Percentiles rank a stretch among this genome's conserved stretches.
Evolutionary conservation across 116 monocot genomes (phyloP).

Genomic region (Posidonia oceanica): DNA sequence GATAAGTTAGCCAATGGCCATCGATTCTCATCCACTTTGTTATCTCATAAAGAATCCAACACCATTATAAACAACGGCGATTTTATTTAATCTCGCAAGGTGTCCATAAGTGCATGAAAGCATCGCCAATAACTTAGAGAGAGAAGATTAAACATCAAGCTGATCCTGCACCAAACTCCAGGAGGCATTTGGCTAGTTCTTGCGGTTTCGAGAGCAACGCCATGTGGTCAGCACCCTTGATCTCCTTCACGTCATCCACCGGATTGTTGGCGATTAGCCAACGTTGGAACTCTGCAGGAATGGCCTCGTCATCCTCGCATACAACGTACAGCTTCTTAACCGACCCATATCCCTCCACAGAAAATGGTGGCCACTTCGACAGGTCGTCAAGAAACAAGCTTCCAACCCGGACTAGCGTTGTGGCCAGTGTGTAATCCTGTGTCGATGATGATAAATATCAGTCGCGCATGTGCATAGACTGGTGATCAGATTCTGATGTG

Average conservation of each 20-base stretch:
- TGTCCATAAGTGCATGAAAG: too few relatives aligned
- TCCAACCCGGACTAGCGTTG: background rate
- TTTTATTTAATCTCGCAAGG: too few relatives aligned
- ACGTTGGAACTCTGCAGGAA: constrained; percentile 15
- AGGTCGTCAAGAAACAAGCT: constrained; percentile 3
- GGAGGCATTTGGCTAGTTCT: constrained; percentile 20
- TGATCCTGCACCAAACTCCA: too few relatives aligned
- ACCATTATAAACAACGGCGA: too few relatives aligned
- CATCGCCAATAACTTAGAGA: too few relatives aligned
- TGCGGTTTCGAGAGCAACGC: constrained; percentile 34
- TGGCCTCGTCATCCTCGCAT: constrained; percentile 14
- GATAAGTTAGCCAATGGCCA: too few relatives aligned
- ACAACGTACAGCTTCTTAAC: constrained; percentile 26
- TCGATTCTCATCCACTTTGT: too few relatives aligned
- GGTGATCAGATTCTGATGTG: too few relatives aligned
- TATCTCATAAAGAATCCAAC: too few relatives aligned
- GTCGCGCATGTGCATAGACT: too few relatives aligned
- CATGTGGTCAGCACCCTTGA: constrained; percentile 36
- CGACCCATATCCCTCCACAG: constrained; percentile 26
- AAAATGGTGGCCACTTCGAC: constrained; percentile 4
- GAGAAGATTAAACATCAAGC: too few relatives aligned
- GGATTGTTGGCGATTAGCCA: constrained; percentile 35
- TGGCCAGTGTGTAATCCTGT: constrained; percentile 5
- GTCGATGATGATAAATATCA: background rate
- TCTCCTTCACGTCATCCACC: constrained; percentile 31